Conservation (phyloP, 164 flowering plant species). For the Berberis vulgaris region DNA sequence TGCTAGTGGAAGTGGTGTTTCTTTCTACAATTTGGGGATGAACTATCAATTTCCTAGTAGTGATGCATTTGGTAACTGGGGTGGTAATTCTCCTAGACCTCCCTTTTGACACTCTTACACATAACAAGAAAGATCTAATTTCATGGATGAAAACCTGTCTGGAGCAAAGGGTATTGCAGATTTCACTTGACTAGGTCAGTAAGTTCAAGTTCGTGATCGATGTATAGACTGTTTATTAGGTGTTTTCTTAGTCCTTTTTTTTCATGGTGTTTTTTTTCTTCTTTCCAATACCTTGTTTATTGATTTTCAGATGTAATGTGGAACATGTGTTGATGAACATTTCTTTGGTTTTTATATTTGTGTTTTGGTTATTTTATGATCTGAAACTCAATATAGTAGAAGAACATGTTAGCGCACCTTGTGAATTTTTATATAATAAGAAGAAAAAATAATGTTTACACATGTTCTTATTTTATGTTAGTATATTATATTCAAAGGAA, state of each 20-base stretch:
- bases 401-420: not conserved
- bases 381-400: not conserved
- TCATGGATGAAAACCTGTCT: slow-evolving; percentile 1
- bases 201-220: not conserved
- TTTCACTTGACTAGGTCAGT: slow-evolving; percentile 4
- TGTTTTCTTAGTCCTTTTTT: not conserved
- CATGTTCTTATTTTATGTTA: not conserved
- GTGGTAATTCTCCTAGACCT: slow-evolving; percentile 36
- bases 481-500: not conserved
- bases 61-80: slow-evolving; percentile 32
- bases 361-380: not conserved
- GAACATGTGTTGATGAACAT: slow-evolving; percentile 3
- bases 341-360: not conserved
- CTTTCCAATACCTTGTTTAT: not conserved
- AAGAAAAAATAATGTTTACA: not conserved
- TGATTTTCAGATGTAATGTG: slow-evolving; percentile 8
- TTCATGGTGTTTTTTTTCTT: not conserved
- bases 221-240: slow-evolving; percentile 1
- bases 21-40: slow-evolving; percentile 27
- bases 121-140: not conserved
- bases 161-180: not conserved
- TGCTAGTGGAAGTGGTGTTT: slow-evolving; percentile 18
- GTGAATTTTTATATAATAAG: not conserved
- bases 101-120: slow-evolving; percentile 19
- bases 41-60: slow-evolving; percentile 24